These are phyloP conservation scores for Colletotrichum spinosum DNA, from an alignment of 2,329 filamentous ascomycete species.

Conservation along the genomic window DNA sequence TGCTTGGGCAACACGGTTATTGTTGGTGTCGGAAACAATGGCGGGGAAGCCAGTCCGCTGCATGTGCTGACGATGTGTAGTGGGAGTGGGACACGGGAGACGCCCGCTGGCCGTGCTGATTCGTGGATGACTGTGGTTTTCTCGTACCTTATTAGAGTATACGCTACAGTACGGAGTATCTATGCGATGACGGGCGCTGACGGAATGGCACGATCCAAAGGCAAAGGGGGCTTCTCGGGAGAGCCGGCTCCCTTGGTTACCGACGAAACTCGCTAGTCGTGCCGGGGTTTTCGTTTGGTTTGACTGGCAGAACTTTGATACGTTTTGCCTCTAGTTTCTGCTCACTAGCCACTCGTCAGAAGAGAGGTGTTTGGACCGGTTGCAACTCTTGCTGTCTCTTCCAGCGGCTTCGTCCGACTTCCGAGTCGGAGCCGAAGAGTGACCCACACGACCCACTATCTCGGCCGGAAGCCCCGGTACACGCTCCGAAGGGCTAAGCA, in stretches of 20 bases:
- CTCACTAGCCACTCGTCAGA: too few species aligned
- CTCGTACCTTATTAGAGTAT: too few species aligned
- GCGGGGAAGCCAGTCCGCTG: conserved; percentile 3
- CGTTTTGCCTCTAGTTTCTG: not conserved
- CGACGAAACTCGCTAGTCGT: conserved; percentile 12
- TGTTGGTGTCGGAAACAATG: conserved; percentile 12
- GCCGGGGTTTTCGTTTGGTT: not conserved
- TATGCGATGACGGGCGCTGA: conserved; percentile 5
- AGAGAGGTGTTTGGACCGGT: conserved; percentile 14
- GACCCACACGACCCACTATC: not conserved
- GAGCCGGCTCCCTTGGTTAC: conserved; percentile 2
- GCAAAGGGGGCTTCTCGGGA: not conserved
- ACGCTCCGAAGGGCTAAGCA: not conserved
- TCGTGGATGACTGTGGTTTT: conserved; percentile 3
- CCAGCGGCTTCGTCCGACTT: not conserved
- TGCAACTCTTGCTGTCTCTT: not conserved
- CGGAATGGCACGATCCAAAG: too few species aligned
- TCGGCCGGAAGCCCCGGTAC: conserved; percentile 15
- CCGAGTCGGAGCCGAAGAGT: conserved; percentile 11
- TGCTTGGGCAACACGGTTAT: not conserved
- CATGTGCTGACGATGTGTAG: too few species aligned
- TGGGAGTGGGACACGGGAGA: not conserved
- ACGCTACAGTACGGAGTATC: not conserved
- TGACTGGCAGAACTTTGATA: not conserved
- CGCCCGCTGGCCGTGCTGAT: conserved; percentile 10